Evolutionary conservation across 768 basidiomycete species (phyloP), one percentile per base, ranked within the genome.

Genomic region (Suillus hirtellus): DNA sequence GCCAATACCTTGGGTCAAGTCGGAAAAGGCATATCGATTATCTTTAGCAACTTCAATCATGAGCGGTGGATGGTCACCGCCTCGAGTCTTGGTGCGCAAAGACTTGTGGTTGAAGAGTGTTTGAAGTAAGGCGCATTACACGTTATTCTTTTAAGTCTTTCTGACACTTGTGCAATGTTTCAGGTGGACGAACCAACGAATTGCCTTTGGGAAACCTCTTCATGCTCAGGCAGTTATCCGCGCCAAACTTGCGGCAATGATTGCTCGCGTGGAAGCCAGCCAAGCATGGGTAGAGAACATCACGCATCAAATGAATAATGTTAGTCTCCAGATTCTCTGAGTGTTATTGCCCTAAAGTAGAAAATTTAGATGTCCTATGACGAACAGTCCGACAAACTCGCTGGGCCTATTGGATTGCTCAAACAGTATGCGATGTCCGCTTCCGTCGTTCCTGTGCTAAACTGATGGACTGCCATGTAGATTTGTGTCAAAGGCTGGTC

Each of bases 241-340:
- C 19, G 79, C 89, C 37, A 96, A 95, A 77, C 83, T 99, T 50
- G 93, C 92, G 24, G 75, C 77, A 55, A 97, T 98, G 93, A 95
- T 98, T 55, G 88, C 92, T 62, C 89, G 93, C 46, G 84, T 95
- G 47, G 95, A 99, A 77, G 84, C 82, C 21, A 87, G 81, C 64
- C 95, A 96, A 71, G 87, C 87, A 56, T 97, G 94, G 94, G 84
- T 95, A 12, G 96, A 99, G 80, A 84, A 81, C 24, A 80, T 97
- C 60, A 97, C 95, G 2, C 86, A 89, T 72, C 95, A 97, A 74
- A 96, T 96, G 94, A 93, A 90, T 72, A 88, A 93, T 70, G 91
- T 92, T 61, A 40, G 82, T 74, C 27, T 46, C 50, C 35, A 17
- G 2, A 47, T 37, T 37, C 3, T 31, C 40, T 35, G 40, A 40